phyloP scores from a whole-genome alignment of 305 asterid species.

The Ilex paraguariensis region DNA sequence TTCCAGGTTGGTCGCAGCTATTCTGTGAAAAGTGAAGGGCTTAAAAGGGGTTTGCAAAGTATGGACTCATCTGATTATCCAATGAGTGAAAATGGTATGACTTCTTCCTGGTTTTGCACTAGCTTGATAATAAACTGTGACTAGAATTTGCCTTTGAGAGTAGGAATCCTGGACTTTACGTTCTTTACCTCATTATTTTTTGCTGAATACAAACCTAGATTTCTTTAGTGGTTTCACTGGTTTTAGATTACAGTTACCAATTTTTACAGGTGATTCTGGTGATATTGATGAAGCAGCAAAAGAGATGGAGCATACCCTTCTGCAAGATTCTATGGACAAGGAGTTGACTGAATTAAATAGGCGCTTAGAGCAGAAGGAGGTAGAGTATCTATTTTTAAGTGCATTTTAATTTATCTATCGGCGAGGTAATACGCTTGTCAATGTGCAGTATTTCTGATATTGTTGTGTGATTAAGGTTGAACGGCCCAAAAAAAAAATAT shows the following conservation, averaged over 20 bases:
- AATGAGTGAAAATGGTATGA: conserved; percentile 86
- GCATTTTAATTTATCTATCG: background rate
- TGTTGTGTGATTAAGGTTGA: too few relatives aligned
- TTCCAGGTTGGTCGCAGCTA: conserved; percentile 53
- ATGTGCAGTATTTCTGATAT: too few relatives aligned
- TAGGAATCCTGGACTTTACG: too few relatives aligned
- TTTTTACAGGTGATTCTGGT: conserved; percentile 64
- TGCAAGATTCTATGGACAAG: conserved; percentile 93
- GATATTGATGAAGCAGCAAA: conserved; percentile 91
- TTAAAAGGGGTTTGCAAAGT: conserved; percentile 86
- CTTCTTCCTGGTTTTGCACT: conserved; percentile 14
- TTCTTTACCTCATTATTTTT: background rate
- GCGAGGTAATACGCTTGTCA: too few relatives aligned
- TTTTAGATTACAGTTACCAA: conserved; percentile 12
- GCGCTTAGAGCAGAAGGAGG: conserved; percentile 96
- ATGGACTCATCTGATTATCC: conserved; percentile 91
- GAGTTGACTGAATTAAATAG: conserved; percentile 79
- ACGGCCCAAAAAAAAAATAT: too few relatives aligned
- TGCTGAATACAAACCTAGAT: background rate
- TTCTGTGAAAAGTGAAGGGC: conserved; percentile 69
- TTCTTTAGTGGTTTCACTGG: conserved; percentile 1
- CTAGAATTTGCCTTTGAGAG: background rate
- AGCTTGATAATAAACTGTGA: background rate
- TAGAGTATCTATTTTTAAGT: conserved; percentile 21
- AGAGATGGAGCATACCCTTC: conserved; percentile 92